Base-by-base conservation (phyloP, 148 eudicot species). In the Vaccinium corymbosum region DNA sequence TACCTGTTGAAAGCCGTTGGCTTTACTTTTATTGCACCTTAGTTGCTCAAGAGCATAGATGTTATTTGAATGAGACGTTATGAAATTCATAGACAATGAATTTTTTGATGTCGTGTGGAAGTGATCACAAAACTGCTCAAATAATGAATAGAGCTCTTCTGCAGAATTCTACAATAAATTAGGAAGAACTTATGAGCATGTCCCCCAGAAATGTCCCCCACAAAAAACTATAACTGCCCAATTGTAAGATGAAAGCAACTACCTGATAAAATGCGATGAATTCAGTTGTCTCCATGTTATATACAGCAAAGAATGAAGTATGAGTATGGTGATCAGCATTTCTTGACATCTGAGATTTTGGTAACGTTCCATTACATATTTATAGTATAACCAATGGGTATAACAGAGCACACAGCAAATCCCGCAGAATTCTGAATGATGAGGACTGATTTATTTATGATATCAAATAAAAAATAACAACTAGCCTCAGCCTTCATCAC, bases 191-290 rank as follows among this genome's bases (percentile, higher is more conserved):
- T 50, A 64, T 77, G 48, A 50, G 75, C 57, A 56, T 72, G 32
- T 35, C 74, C 83, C 42, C 35, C 73, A 27, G 17, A 42, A 42
- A 42, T 42, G 3, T 32, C 15, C 32, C 0, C 50, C 51, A 6
- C 55, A 17, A n/a, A 10, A 56, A 75, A 52, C 50, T 20, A 59
- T 56, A 27, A 81, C 14, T 5, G 20, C 8, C 35, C 48, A 52
- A 14, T 57, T 57, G n/a, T 27, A 19, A n/a, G 59, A 17, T 35
- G 27, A 13, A 66, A 78, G 66, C 64, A 68, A 49, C 82, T 72
- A 94, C 99, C 99, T 94, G 99, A 85, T 93, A 94, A 91, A 97
- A 97, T 83, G 99, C 91, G 76, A 93, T 86, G 83, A 94, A 89
- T 87, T 97, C 97, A 78, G 98, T 93, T 72, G 93, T 88, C 92